Conservation (phyloP, 441 rosid genomes). For the Pelargonium cotyledonis region DNA sequence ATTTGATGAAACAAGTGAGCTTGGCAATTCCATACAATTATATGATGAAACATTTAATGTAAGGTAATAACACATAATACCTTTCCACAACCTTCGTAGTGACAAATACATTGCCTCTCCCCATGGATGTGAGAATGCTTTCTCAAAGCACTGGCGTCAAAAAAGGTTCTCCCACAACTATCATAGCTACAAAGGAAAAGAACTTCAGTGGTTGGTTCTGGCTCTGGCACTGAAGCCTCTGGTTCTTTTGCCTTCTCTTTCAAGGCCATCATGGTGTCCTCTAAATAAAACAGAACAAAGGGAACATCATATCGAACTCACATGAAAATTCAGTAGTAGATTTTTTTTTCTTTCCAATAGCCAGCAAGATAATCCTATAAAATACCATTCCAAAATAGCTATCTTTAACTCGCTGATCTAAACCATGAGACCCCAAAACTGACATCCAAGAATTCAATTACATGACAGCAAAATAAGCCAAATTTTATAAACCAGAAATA, state of each 20-base stretch:
- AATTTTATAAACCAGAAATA: neutral
- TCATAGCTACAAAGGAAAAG: conserved; percentile 92
- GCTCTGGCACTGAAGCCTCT: conserved; percentile 68
- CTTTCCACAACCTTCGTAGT: conserved; percentile 77
- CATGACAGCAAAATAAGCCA: neutral
- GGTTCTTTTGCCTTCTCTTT: conserved; percentile 65
- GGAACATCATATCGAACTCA: neutral
- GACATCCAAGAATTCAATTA: neutral
- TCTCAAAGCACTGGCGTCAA: conserved; percentile 80
- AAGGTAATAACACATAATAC: conserved; percentile 27
- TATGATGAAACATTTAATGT: neutral
- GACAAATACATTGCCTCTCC: conserved; percentile 83
- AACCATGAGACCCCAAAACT: neutral
- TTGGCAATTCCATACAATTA: neutral
- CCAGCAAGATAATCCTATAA: neutral
- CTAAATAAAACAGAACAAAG: conserved; percentile 26
- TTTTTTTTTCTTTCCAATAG: neutral
- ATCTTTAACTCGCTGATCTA: neutral
- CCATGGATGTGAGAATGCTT: conserved; percentile 97
- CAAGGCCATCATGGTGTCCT: conserved; percentile 59
- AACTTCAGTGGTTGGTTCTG: conserved; percentile 93
- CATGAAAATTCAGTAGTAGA: neutral
- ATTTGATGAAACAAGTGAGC: no score
- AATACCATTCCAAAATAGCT: neutral
- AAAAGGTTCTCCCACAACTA: conserved; percentile 89